phyloP scores from a whole-genome alignment of 208 protist species.

The Trypanosoma rangeli region DNA sequence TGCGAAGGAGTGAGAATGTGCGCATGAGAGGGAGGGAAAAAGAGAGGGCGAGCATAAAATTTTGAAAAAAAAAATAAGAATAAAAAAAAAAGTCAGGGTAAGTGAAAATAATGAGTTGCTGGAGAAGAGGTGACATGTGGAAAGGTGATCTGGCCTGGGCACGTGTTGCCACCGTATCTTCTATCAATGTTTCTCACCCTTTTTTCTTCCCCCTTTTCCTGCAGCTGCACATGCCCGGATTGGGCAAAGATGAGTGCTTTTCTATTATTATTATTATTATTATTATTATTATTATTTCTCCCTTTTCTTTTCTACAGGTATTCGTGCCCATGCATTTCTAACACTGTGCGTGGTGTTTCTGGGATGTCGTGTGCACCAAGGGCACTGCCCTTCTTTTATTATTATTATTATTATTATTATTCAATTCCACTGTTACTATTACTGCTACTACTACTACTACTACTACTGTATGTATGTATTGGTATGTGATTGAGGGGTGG shows the following conservation, averaged over 20 bases:
- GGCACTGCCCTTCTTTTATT: slow-evolving; percentile 1
- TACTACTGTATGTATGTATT: not conserved
- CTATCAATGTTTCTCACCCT: not conserved
- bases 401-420: slow-evolving; percentile 8
- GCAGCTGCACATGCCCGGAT: too few relatives aligned
- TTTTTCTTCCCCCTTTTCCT: not conserved
- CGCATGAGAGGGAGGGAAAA: not conserved
- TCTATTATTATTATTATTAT: too few relatives aligned
- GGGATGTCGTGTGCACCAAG: not conserved
- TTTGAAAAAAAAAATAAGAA: not conserved
- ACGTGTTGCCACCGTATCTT: not conserved
- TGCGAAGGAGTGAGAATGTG: not conserved
- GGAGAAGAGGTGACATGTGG: not conserved
- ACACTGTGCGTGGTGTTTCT: not conserved
- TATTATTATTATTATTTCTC: too few relatives aligned
- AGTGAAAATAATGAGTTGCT: not conserved
- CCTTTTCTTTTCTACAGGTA: not conserved
- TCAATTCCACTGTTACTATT: slow-evolving; percentile 10
- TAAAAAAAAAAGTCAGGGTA: not conserved
- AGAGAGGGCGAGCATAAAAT: not conserved
- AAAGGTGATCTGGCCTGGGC: not conserved
- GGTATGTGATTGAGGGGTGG: not conserved
- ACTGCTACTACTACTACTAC: slow-evolving; percentile 20
- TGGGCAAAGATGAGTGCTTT: too few relatives aligned
- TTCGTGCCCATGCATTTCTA: not conserved